Conservation (phyloP, 805 yeast genomes). For the Kodamaea fukazawae region DNA sequence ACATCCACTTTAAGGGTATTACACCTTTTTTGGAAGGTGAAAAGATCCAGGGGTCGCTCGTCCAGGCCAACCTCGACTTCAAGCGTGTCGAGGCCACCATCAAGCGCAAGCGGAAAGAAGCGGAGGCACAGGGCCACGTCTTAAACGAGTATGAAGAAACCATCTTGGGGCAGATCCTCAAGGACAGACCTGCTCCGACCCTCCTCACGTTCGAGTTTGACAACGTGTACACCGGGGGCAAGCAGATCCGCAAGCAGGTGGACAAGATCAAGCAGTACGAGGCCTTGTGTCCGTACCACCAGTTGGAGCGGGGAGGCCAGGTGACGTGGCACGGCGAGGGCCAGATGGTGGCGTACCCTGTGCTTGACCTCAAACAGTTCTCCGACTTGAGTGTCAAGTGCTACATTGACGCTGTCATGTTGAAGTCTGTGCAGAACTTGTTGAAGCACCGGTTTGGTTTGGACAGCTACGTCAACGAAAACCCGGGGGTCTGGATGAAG, state of each 20-base stretch:
- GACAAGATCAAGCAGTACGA: constrained; percentile 27
- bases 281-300: constrained; percentile 57
- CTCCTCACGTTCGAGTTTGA: constrained; percentile 80
- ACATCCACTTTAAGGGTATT: constrained; percentile 42
- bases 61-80: constrained; percentile 54
- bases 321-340: constrained; percentile 97
- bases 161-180: constrained; percentile 42
- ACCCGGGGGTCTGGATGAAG: constrained; percentile 87
- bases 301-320: constrained; percentile 90
- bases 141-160: constrained; percentile 48
- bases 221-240: constrained; percentile 90
- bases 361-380: constrained; percentile 61
- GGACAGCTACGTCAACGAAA: constrained; percentile 50
- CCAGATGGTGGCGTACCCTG: constrained; percentile 81
- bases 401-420: constrained; percentile 59
- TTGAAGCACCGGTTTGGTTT: constrained; percentile 41
- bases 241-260: constrained; percentile 56
- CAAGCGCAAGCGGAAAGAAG: constrained; percentile 34
- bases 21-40: constrained; percentile 48
- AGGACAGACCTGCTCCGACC: constrained; percentile 58
- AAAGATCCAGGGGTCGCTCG: constrained; percentile 54
- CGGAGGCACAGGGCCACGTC: constrained; percentile 37
- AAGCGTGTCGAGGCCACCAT: constrained; percentile 53
- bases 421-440: constrained; percentile 52
- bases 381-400: constrained; percentile 57